These are phyloP conservation scores for Penstemon eatonii DNA, from an alignment of 257 asterid genomes.

Conservation along the genomic window DNA sequence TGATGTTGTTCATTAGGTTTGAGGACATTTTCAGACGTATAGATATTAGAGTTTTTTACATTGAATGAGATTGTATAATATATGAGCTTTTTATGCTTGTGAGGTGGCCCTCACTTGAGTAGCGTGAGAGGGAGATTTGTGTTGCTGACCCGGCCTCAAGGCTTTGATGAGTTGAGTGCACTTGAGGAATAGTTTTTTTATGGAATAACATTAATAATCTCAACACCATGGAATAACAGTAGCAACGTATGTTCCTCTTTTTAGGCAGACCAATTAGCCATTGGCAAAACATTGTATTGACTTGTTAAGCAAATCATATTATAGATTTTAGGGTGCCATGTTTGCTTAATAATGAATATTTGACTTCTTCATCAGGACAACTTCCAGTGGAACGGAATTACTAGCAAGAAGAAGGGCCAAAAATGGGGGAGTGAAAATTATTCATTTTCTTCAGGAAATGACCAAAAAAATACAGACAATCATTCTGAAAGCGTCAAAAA, in stretches of 20 bases:
- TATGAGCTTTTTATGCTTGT: conserved; percentile 1
- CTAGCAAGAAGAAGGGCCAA: conserved; percentile 91
- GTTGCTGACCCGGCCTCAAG: background rate
- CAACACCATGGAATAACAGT: background rate
- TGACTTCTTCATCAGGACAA: conserved; percentile 47
- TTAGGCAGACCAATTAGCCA: background rate
- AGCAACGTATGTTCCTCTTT: background rate
- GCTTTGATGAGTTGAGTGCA: background rate
- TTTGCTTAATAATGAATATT: conserved; percentile 21
- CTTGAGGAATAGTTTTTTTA: background rate
- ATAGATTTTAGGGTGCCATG: conserved; percentile 1
- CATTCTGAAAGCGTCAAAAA: conserved; percentile 39
- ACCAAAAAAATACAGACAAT: conserved; percentile 34
- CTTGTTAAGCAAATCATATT: background rate
- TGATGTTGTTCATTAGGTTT: background rate
- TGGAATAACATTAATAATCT: background rate
- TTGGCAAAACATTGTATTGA: background rate
- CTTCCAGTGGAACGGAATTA: conserved; percentile 79
- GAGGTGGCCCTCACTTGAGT: background rate
- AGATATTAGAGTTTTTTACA: background rate
- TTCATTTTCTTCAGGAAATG: conserved; percentile 46
- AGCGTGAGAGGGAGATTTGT: conserved; percentile 5
- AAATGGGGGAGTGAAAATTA: conserved; percentile 77
- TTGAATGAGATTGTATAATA: background rate
- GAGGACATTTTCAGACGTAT: no score